phyloP scores from a whole-genome alignment of 2,329 filamentous ascomycete genomes.

The Zasmidium cellare region DNA sequence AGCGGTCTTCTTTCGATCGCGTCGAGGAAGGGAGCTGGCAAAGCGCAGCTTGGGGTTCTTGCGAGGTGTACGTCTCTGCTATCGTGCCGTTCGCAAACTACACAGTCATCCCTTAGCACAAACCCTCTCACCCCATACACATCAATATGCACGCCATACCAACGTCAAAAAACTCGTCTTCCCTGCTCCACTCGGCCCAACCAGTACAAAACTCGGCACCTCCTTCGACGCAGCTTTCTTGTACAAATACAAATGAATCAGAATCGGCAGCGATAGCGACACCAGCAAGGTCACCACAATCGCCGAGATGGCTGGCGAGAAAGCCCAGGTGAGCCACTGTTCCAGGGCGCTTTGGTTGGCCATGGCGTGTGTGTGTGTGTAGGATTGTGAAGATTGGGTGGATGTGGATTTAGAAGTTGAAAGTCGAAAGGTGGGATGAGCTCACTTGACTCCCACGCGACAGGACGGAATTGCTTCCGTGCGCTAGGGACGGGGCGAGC shows the following conservation, averaged over 20 bases:
- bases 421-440: neutral
- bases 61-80: slow-evolving; percentile 61
- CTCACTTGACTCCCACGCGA: neutral
- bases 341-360: slow-evolving; percentile 11
- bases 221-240: slow-evolving; percentile 56
- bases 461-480: too few species aligned
- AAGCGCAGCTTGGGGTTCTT: slow-evolving; percentile 58
- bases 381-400: neutral
- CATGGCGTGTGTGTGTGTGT: neutral
- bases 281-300: slow-evolving; percentile 70
- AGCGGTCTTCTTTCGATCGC: slow-evolving; percentile 59
- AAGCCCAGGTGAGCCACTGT: slow-evolving; percentile 47
- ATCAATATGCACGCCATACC: too few species aligned
- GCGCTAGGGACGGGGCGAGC: neutral
- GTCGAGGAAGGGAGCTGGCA: slow-evolving; percentile 56
- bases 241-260: slow-evolving; percentile 76
- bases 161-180: slow-evolving; percentile 88
- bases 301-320: slow-evolving; percentile 46
- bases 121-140: too few species aligned
- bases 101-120: neutral
- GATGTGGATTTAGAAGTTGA: neutral
- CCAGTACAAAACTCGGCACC: slow-evolving; percentile 74
- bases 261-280: slow-evolving; percentile 69
- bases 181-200: slow-evolving; percentile 78
- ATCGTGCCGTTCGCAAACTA: slow-evolving; percentile 58